These are phyloP conservation scores for Aspergillus nomiae DNA, from an alignment of 2,329 filamentous ascomycete genomes.

Conservation along the genomic window DNA sequence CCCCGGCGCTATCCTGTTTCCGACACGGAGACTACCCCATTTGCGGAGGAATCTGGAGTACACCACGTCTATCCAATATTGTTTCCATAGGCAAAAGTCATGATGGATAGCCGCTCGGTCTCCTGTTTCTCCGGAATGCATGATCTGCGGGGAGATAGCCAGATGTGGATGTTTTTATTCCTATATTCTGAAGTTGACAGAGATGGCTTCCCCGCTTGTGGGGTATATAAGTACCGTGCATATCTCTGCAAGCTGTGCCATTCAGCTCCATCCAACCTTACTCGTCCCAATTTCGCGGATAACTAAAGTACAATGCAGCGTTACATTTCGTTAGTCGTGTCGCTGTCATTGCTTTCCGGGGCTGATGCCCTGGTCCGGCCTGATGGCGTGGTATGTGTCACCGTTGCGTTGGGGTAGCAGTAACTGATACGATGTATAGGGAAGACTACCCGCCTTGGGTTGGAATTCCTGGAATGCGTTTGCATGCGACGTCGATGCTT, in stretches of 20 bases:
- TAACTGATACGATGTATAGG: constrained; percentile 18
- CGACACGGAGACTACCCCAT: neutral
- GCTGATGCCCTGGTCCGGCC: constrained; percentile 28
- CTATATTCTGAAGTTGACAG: too few species aligned
- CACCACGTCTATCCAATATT: neutral
- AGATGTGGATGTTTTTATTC: neutral
- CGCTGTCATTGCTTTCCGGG: constrained; percentile 20
- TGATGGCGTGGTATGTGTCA: constrained; percentile 28
- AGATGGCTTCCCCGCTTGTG: neutral
- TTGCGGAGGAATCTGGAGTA: neutral
- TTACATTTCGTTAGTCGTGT: neutral
- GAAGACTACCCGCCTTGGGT: constrained; percentile 39
- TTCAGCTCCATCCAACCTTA: too few species aligned
- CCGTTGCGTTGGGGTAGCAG: neutral
- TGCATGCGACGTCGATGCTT: constrained; percentile 50
- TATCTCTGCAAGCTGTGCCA: neutral
- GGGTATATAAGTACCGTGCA: neutral
- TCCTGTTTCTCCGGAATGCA: neutral
- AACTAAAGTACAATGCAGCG: neutral
- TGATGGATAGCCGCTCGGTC: neutral
- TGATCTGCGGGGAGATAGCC: neutral
- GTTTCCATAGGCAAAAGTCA: too few species aligned
- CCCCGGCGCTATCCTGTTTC: neutral
- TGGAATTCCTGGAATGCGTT: constrained; percentile 53
- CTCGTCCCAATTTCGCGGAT: neutral